Evolutionary conservation across 2,329 filamentous ascomycete genomes (phyloP).

Genomic region (Emergomyces pasteurianus): DNA sequence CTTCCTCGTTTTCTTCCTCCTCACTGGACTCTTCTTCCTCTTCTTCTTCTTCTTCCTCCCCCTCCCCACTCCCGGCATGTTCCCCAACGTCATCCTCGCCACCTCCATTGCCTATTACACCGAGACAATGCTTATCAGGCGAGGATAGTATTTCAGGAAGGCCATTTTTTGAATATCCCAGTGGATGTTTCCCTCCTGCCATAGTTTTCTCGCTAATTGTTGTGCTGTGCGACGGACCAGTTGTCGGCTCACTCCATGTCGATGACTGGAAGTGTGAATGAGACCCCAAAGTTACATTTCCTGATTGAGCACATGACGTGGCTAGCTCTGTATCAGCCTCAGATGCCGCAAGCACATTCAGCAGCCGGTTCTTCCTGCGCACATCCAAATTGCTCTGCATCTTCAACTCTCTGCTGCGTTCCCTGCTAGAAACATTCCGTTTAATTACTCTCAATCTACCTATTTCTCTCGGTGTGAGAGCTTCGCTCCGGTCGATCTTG

Average conservation of each 20-base stretch:
- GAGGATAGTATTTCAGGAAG: background rate
- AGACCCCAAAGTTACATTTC: background rate
- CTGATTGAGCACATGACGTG: background rate
- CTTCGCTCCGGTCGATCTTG: background rate
- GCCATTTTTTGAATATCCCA: background rate
- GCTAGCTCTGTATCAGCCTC: background rate
- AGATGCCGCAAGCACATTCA: background rate
- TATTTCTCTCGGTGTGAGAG: background rate
- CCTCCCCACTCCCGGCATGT: background rate
- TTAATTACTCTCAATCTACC: conserved; percentile 2
- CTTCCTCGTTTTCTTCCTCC: background rate
- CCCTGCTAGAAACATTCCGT: conserved; percentile 2
- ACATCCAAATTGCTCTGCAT: background rate
- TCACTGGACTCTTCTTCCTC: background rate
- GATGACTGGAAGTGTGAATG: background rate
- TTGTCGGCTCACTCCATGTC: background rate
- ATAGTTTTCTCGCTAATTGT: background rate
- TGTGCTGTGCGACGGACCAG: background rate
- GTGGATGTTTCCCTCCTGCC: background rate
- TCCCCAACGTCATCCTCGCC: background rate
- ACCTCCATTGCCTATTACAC: background rate
- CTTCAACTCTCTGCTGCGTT: background rate
- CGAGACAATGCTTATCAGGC: background rate
- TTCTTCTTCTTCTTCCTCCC: no score
- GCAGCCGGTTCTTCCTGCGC: background rate